Conservation (phyloP, 345 rosid genomes). For the Kernera saxatilis region DNA sequence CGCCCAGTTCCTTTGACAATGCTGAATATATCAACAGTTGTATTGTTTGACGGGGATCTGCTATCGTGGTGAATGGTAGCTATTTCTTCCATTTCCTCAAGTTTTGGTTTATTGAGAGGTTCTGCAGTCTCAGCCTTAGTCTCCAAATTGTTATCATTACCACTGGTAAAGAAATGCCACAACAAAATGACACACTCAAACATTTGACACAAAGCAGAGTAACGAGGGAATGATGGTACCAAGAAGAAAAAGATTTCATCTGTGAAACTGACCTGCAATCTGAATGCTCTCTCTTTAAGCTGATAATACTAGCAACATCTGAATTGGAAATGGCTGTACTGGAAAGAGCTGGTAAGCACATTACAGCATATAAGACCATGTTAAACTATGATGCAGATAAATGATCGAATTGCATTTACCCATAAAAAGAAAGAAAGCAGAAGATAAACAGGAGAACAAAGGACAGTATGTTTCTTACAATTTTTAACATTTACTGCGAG, state of each 20-base stretch:
- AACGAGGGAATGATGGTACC: constrained; percentile 5
- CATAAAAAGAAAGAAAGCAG: not conserved
- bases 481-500: constrained; percentile 9
- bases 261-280: constrained; percentile 49
- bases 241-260: not conserved
- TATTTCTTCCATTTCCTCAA: constrained; percentile 37
- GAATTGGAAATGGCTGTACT: constrained; percentile 22
- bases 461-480: constrained; percentile 31
- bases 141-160: constrained; percentile 35
- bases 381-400: not conserved
- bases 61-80: constrained; percentile 31
- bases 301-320: constrained; percentile 38
- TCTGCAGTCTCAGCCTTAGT: constrained; percentile 33
- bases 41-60: constrained; percentile 35
- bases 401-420: not conserved
- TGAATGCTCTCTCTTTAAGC: constrained; percentile 54
- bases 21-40: constrained; percentile 55
- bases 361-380: not conserved
- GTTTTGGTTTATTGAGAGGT: constrained; percentile 39
- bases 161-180: constrained; percentile 24
- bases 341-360: constrained; percentile 22
- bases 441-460: not conserved
- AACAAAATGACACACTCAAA: constrained; percentile 5
- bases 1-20: constrained; percentile 53
- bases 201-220: constrained; percentile 4